Base-by-base conservation (phyloP, 306 rosid species). In the Glycine soja region DNA sequence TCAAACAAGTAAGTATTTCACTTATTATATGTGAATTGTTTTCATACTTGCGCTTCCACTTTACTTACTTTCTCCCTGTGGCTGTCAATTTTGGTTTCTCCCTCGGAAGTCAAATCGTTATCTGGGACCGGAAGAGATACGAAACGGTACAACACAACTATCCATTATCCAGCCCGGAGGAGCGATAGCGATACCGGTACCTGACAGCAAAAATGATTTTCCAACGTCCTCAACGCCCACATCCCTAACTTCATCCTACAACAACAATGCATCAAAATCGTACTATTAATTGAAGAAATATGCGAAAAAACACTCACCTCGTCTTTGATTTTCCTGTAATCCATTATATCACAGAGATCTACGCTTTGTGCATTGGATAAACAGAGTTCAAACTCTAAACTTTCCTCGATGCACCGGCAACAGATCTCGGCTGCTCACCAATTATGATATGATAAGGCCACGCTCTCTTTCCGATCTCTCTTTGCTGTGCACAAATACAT, bases 321-420 rank as follows among this genome's bases (percentile, higher is more conserved):
- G 63, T 87, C 92, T 81, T 92, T 93, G 87, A 91, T 88, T 86
- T 92, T 93, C 75, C 95, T 74, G 85, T 93, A 93, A 87, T 93
- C 98, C 97, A 93, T 80, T 38, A 18, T 77, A 62, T 53, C 36
- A 56, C 57, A 24, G 46, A 80, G 84, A 84, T 84, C 81, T 79
- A 0, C 47, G 10, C 67, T 10, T 10, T 15, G 62, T 7, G 53
- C 42, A 61, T 48, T 24, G 6, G 48, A 30, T 3, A 81, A 14
- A 38, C 43, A 48, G 36, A 54, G 36, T 56, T 43, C 58, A 54
- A 19, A 53, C 14, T 8, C 62, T 14, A n/a, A 52, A 4, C 34
- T 42, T 24, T 11, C 57, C 30, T 19, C 24, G 32, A 43, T 75
- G 56, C 57, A 72, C 58, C 32, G 10, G 45, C 68, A 75, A 43